phyloP scores from a whole-genome alignment of 2,329 filamentous ascomycete species.

The Hypomyces perniciosus region DNA sequence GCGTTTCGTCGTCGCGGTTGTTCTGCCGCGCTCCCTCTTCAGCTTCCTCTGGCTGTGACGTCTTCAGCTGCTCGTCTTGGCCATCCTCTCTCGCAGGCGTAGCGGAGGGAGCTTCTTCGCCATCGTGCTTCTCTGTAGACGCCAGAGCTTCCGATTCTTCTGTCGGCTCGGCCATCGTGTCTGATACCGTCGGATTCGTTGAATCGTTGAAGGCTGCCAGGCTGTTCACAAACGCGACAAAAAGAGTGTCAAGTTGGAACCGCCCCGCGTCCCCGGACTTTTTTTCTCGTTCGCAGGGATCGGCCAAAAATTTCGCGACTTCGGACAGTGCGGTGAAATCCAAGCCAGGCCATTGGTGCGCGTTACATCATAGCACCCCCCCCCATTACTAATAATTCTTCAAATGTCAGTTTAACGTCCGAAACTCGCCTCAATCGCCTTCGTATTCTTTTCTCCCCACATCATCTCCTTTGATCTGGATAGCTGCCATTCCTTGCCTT shows the following conservation, averaged over 20 bases:
- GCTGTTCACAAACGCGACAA: too few species aligned
- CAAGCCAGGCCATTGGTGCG: not conserved
- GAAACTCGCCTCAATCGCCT: not conserved
- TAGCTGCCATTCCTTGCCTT: too few species aligned
- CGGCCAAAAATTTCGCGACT: too few species aligned
- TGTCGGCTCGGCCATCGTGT: too few species aligned
- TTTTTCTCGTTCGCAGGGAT: not conserved
- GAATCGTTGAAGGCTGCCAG: not conserved
- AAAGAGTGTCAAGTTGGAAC: not conserved
- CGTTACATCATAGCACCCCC: conserved; percentile 22
- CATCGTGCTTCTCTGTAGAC: too few species aligned
- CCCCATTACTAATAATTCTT: conserved; percentile 27
- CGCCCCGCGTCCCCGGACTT: not conserved
- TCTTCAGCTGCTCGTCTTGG: not conserved
- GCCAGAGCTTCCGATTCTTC: too few species aligned
- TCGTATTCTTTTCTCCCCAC: not conserved
- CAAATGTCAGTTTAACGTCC: not conserved
- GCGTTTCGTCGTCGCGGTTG: not conserved
- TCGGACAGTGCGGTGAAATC: too few species aligned
- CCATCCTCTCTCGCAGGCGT: not conserved
- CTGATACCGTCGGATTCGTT: not conserved
- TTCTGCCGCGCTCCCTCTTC: not conserved
- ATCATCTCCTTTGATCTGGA: not conserved
- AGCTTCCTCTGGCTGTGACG: not conserved
- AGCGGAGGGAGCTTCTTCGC: not conserved